Evolutionary conservation across 306 rosid genomes (phyloP), one percentile per base, ranked within the genome.

Genomic region (Fragaria nilgerrensis): DNA sequence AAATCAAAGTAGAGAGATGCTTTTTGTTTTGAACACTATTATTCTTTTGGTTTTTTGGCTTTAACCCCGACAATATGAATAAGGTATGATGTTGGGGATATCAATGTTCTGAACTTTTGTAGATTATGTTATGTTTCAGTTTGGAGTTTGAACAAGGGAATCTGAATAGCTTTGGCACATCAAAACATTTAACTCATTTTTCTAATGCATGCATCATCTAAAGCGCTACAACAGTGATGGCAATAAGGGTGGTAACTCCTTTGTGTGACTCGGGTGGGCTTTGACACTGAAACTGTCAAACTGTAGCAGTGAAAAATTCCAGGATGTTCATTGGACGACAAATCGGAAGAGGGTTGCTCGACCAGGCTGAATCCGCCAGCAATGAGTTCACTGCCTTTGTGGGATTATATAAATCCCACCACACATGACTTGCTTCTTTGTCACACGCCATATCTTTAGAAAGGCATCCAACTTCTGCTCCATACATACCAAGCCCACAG

Each of bases 391-490:
- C 93, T n/a, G 88, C 87, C 45, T 9, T 59, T 53, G 96, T 89
- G 13, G 98, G 98, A 76, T 85, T 89, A 77, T 86, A 84, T 22
- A 89, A 72, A 76, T 94, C 98, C 98, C 98, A 94, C 97, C 98
- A 94, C 43, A 94, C 78, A 78, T 87, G 82, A 25, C 69, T 80
- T 56, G 87, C 77, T 37, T 81, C 75, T 68, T 84, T 69, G 36
- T 76, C 52, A 59, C 98, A 92, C 1, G 90, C 86, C 80, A 82
- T 85, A 36, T 90, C 97, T 80, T 43, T 78, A 16, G 97, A 88
- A 47, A 94, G 74, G n/a, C 98, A 94, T 68, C 97, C 97, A 34
- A 90, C 44, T n/a, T 75, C 79, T 41, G 96, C 98, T 10, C 89
- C 93, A 71, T 90, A 79, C 75, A 22, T 43, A 19, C 98, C 94